Conservation (phyloP, 2,329 filamentous ascomycete species). For the Tolypocladium endophyticum region DNA sequence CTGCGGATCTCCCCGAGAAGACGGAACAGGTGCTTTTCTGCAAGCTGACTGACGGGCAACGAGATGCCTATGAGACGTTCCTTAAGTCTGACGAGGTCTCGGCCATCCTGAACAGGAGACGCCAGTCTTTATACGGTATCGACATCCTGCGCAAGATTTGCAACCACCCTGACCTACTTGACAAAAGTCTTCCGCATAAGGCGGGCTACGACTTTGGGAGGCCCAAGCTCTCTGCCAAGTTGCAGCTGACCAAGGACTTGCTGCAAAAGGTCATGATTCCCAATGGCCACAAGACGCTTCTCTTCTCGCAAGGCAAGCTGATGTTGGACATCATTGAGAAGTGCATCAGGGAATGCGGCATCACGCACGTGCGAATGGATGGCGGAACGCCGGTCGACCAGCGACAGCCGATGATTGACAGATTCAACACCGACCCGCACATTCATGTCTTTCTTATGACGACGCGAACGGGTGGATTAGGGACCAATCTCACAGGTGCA, state of each 20-base stretch:
- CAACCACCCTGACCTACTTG: conserved; percentile 85
- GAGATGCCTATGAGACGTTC: conserved; percentile 71
- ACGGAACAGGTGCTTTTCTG: conserved; percentile 95
- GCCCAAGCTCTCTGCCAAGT: conserved; percentile 76
- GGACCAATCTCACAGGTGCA: conserved; percentile 88
- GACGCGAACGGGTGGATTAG: conserved; percentile 88
- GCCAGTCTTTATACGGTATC: conserved; percentile 79
- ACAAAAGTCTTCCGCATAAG: conserved; percentile 46
- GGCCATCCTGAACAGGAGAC: conserved; percentile 64
- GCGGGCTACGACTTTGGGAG: conserved; percentile 67
- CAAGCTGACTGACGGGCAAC: conserved; percentile 70
- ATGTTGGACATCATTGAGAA: conserved; percentile 92
- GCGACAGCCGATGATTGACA: conserved; percentile 82
- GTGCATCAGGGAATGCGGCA: conserved; percentile 59
- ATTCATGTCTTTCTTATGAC: conserved; percentile 87
- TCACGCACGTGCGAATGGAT: conserved; percentile 85
- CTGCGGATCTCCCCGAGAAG: conserved; percentile 87
- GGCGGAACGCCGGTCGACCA: conserved; percentile 80
- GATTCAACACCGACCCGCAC: conserved; percentile 73
- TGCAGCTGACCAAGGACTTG: conserved; percentile 85
- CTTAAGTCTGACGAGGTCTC: conserved; percentile 74
- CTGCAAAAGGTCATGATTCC: conserved; percentile 75
- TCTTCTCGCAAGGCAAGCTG: conserved; percentile 88
- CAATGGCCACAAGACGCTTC: conserved; percentile 80
- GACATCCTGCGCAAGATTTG: conserved; percentile 92